A percentile compares a stretch with the other conserved stretches of the same genome.
phyloP scores from a whole-genome alignment of 2,329 filamentous ascomycete genomes.

The Fusarium buxicola region DNA sequence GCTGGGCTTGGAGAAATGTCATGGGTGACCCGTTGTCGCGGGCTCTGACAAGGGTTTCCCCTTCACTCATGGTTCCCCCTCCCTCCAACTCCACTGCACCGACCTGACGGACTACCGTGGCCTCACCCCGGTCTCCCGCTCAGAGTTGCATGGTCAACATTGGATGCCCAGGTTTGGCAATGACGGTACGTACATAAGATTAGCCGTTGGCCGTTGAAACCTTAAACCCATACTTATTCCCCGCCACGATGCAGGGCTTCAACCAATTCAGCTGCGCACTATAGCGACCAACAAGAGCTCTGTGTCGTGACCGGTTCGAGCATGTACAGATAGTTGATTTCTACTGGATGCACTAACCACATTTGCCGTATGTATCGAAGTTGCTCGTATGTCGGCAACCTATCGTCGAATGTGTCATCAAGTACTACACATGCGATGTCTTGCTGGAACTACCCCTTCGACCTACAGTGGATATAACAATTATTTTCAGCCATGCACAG shows the following conservation, averaged over 20 bases:
- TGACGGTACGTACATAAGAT: conserved; percentile 24
- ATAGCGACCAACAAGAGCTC: no score
- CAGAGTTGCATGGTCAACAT: conserved; percentile 37
- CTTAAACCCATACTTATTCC: conserved; percentile 27
- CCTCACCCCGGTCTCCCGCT: conserved; percentile 47
- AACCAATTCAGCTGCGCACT: background rate
- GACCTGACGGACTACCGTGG: conserved; percentile 41
- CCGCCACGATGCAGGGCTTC: conserved; percentile 17
- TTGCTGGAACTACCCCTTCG: no score
- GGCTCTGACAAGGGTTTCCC: conserved; percentile 44
- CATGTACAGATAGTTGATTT: no score
- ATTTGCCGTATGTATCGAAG: no score
- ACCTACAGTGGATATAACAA: no score
- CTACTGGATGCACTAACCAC: no score
- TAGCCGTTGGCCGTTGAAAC: conserved; percentile 40
- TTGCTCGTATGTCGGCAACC: no score
- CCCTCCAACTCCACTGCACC: conserved; percentile 44
- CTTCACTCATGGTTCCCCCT: conserved; percentile 35
- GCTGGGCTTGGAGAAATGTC: conserved; percentile 36
- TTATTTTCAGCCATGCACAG: no score
- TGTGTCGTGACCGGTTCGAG: no score
- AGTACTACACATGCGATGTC: no score
- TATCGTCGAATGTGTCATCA: no score
- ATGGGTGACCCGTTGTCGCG: conserved; percentile 40
- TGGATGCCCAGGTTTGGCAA: conserved; percentile 29